A percentile compares a stretch with the other conserved stretches of the same genome.
Evolutionary conservation across 2,329 filamentous ascomycete genomes (phyloP).

Genomic region (Colletotrichum lini): DNA sequence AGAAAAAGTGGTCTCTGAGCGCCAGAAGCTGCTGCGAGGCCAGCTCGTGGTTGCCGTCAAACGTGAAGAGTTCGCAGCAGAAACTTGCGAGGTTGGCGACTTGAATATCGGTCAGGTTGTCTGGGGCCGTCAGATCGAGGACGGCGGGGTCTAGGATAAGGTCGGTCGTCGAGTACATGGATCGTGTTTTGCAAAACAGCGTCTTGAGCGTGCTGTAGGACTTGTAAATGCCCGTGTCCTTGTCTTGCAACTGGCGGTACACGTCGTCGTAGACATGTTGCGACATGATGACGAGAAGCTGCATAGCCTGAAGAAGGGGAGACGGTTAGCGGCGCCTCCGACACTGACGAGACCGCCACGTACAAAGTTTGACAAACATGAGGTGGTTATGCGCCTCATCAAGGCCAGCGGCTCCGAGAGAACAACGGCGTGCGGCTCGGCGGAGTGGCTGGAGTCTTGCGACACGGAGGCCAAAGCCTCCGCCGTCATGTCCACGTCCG

Average conservation of each 20-base stretch:
- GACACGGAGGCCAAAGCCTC: constrained; percentile 37
- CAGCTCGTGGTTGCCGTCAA: constrained; percentile 56
- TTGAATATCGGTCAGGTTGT: constrained; percentile 56
- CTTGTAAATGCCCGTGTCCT: constrained; percentile 52
- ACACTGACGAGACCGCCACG: constrained; percentile 45
- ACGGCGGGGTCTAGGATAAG: constrained; percentile 50
- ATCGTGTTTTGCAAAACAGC: constrained; percentile 52
- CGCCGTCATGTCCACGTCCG: constrained; percentile 46
- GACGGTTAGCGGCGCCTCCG: constrained; percentile 37
- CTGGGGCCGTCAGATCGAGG: constrained; percentile 52
- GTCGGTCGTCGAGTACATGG: constrained; percentile 51
- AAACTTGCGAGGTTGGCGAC: constrained; percentile 66
- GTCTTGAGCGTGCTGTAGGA: constrained; percentile 51
- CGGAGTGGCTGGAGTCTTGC: constrained; percentile 42
- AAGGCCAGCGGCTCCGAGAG: constrained; percentile 55
- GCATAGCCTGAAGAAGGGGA: constrained; percentile 51
- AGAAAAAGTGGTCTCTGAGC: constrained; percentile 59
- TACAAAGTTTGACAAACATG: constrained; percentile 59
- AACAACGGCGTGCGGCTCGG: constrained; percentile 50
- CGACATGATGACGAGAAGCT: constrained; percentile 55
- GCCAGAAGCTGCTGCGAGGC: constrained; percentile 57
- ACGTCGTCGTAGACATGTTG: constrained; percentile 55
- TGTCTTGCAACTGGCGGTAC: constrained; percentile 51
- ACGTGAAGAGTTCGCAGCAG: constrained; percentile 54
- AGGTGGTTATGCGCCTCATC: constrained; percentile 54